Percentiles rank a stretch among this genome's conserved stretches.
phyloP scores from a whole-genome alignment of 2,329 filamentous ascomycete species.

The Falciphora oryzae region DNA sequence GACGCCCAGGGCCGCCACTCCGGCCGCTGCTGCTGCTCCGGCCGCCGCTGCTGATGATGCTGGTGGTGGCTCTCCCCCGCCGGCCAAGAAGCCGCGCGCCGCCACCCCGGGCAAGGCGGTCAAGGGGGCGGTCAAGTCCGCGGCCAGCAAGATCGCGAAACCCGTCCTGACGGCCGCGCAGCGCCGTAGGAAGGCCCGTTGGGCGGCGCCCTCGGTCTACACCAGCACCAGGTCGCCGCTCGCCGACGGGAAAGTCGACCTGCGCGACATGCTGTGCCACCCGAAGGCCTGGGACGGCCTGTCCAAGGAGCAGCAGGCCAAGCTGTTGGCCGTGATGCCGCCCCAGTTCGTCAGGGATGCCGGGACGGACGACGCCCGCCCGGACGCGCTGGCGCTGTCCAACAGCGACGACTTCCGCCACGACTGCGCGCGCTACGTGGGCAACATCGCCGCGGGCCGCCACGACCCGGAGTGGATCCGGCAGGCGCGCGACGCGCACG shows the following conservation, averaged over 20 bases:
- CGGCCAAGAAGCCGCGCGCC: conserved; percentile 1
- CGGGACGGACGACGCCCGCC: conserved; percentile 27
- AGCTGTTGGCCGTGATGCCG: conserved; percentile 32
- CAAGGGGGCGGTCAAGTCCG: conserved; percentile 15
- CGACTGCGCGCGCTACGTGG: conserved; percentile 35
- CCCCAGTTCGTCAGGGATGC: conserved; percentile 26
- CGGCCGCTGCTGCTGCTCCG: neutral
- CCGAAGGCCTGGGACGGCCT: conserved; percentile 33
- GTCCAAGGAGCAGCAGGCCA: conserved; percentile 24
- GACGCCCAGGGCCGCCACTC: neutral
- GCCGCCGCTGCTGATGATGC: neutral
- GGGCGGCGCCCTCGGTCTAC: conserved; percentile 26
- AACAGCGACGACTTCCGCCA: conserved; percentile 38
- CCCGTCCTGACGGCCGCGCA: conserved; percentile 18
- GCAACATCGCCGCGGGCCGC: conserved; percentile 39
- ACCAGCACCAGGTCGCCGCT: conserved; percentile 31
- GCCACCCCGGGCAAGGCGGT: conserved; percentile 6
- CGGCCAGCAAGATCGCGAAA: neutral
- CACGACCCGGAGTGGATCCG: conserved; percentile 49
- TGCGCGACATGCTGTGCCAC: conserved; percentile 31
- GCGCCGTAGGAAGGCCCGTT: conserved; percentile 17
- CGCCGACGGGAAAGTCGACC: conserved; percentile 21
- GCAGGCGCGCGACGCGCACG: conserved; percentile 46
- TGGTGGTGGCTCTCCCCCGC: neutral
- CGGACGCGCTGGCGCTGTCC: conserved; percentile 28